Evolutionary conservation across 2,329 filamentous ascomycete genomes (phyloP).

Genomic region (Arthroderma sp.): DNA sequence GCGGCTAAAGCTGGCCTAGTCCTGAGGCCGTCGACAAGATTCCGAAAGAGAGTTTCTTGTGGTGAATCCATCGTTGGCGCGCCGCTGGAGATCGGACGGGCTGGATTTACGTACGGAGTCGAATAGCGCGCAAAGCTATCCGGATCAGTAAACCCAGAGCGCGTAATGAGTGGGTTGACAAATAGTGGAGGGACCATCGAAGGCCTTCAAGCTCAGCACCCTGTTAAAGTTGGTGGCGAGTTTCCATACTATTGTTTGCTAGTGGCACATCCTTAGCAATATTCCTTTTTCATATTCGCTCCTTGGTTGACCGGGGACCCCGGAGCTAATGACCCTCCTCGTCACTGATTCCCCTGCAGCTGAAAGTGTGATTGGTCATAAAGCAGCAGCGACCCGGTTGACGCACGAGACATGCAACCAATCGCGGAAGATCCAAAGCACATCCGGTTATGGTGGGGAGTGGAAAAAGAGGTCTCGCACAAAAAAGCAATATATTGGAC

Average conservation of each 20-base stretch:
- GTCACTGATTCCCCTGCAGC: background rate
- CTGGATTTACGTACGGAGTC: too few species aligned
- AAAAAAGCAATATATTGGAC: too few species aligned
- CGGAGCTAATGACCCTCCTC: background rate
- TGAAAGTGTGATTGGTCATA: background rate
- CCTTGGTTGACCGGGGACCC: background rate
- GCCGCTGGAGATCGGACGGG: too few species aligned
- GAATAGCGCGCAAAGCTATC: too few species aligned
- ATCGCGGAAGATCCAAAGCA: constrained; percentile 11
- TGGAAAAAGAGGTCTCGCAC: background rate
- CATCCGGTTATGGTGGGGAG: constrained; percentile 9
- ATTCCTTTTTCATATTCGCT: background rate
- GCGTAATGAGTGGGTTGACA: too few species aligned
- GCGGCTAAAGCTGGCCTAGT: too few species aligned
- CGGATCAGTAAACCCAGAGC: too few species aligned
- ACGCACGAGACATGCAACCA: constrained; percentile 9
- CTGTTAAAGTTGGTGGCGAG: background rate
- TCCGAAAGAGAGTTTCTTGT: too few species aligned
- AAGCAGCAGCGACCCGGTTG: constrained; percentile 2
- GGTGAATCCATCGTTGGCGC: too few species aligned
- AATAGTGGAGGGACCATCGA: too few species aligned
- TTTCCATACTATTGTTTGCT: constrained; percentile 4
- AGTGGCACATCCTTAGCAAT: constrained; percentile 1
- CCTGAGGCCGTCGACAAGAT: too few species aligned
- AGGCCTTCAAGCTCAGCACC: too few species aligned